A percentile compares a stretch with the other conserved stretches of the same genome.
phyloP scores from a whole-genome alignment of 352 stramenopile species.

The Phytophthora gonapodyides region DNA sequence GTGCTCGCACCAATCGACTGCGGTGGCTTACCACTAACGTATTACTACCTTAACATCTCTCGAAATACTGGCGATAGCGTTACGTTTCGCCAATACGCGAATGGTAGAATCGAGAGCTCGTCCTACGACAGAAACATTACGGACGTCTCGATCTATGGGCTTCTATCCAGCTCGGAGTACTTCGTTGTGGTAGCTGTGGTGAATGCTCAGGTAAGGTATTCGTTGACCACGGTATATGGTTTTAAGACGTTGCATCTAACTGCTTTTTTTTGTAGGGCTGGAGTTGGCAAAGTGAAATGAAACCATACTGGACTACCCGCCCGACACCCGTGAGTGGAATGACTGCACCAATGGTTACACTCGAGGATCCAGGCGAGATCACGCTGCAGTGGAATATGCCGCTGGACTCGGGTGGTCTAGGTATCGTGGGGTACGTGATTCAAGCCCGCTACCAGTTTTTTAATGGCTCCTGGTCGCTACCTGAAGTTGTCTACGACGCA shows the following conservation, averaged over 20 bases:
- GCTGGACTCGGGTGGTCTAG: conserved; percentile 47
- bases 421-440: conserved; percentile 52
- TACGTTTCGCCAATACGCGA: conserved; percentile 23
- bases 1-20: conserved; percentile 44
- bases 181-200: conserved; percentile 29
- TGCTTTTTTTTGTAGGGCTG: conserved; percentile 36
- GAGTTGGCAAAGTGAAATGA: conserved; percentile 31
- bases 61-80: conserved; percentile 23
- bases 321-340: conserved; percentile 39
- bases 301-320: conserved; percentile 36
- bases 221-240: neutral
- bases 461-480: conserved; percentile 42
- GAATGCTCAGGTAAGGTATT: conserved; percentile 23
- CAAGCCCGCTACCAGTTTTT: conserved; percentile 23
- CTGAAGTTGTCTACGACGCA: conserved; percentile 46
- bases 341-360: conserved; percentile 23
- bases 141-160: conserved; percentile 35
- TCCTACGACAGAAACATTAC: conserved; percentile 19
- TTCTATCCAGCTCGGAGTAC: conserved; percentile 46
- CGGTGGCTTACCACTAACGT: conserved; percentile 34
- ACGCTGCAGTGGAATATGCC: conserved; percentile 46
- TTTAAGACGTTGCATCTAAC: conserved; percentile 5
- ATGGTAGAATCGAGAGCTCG: conserved; percentile 3
- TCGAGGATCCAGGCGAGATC: conserved; percentile 55
- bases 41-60: conserved; percentile 39